Conservation (phyloP, 768 basidiomycete genomes). For the Lentinula boryana region DNA sequence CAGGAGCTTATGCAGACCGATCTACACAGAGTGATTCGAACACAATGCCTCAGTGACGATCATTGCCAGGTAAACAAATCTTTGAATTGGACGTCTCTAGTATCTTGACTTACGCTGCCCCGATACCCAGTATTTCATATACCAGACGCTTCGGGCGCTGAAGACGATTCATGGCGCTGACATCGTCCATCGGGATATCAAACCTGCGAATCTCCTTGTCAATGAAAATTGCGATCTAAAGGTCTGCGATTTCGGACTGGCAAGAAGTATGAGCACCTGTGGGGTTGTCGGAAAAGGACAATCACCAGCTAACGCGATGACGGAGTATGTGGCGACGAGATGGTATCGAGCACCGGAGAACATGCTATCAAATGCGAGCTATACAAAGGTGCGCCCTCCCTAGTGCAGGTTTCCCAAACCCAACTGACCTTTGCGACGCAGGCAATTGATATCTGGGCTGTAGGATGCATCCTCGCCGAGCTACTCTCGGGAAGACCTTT, state of each 20-base stretch:
- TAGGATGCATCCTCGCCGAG: conserved; percentile 88
- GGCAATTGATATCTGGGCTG: conserved; percentile 87
- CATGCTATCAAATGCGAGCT: conserved; percentile 99
- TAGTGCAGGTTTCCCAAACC: conserved; percentile 7
- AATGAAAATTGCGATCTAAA: conserved; percentile 97
- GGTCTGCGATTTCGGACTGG: conserved; percentile 93
- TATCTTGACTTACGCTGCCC: conserved; percentile 24
- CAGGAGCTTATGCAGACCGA: conserved; percentile 96
- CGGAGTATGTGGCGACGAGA: conserved; percentile 95
- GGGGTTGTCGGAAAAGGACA: conserved; percentile 79
- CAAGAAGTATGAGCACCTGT: conserved; percentile 80
- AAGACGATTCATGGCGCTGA: conserved; percentile 96
- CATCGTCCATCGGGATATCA: conserved; percentile 94
- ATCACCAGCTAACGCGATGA: conserved; percentile 75
- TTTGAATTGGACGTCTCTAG: not conserved
- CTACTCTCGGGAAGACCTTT: conserved; percentile 95
- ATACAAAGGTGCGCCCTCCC: conserved; percentile 65
- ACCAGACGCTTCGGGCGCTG: conserved; percentile 89
- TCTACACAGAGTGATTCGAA: conserved; percentile 94
- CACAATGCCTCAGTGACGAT: conserved; percentile 93
- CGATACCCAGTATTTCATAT: conserved; percentile 76
- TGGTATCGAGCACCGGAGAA: conserved; percentile 99
- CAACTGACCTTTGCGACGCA: conserved; percentile 15
- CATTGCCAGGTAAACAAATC: conserved; percentile 30
- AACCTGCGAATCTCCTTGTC: conserved; percentile 85